These are phyloP conservation scores for Solanum dulcamara DNA, from an alignment of 257 asterid species.

Conservation along the genomic window DNA sequence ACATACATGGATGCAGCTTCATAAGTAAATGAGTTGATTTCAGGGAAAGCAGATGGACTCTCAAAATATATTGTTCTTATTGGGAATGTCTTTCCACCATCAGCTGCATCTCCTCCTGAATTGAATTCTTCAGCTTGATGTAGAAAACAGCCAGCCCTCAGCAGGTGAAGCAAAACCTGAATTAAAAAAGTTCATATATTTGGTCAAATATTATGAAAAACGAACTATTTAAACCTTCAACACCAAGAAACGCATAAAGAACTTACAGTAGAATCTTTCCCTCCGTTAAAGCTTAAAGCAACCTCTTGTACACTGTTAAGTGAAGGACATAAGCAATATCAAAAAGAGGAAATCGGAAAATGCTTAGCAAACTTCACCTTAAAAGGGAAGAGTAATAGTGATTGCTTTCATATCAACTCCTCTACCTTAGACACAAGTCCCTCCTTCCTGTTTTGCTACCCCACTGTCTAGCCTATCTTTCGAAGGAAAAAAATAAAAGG, in stretches of 20 bases:
- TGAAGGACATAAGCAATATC: background rate
- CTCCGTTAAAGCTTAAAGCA: constrained; percentile 94
- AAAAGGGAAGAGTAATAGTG: background rate
- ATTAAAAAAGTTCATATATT: background rate
- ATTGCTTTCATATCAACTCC: background rate
- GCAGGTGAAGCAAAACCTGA: constrained; percentile 86
- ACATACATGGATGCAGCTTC: constrained; percentile 58
- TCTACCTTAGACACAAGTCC: background rate
- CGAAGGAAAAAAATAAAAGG: background rate
- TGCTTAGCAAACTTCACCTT: background rate
- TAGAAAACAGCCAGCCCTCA: constrained; percentile 76
- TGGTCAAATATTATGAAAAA: background rate
- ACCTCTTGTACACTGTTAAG: constrained; percentile 66
- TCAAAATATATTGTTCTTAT: constrained; percentile 82
- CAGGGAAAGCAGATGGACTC: constrained; percentile 77
- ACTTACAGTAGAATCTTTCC: constrained; percentile 94
- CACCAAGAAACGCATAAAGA: background rate
- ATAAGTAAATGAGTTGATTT: constrained; percentile 86
- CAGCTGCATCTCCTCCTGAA: constrained; percentile 18
- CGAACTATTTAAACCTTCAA: background rate
- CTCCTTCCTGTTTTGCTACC: background rate
- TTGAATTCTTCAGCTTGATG: constrained; percentile 31
- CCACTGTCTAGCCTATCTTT: background rate
- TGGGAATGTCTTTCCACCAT: constrained; percentile 19
- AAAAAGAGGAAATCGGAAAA: background rate